These are phyloP conservation scores for Nicotiana tabacum DNA, from an alignment of 257 asterid genomes.

Conservation along the genomic window DNA sequence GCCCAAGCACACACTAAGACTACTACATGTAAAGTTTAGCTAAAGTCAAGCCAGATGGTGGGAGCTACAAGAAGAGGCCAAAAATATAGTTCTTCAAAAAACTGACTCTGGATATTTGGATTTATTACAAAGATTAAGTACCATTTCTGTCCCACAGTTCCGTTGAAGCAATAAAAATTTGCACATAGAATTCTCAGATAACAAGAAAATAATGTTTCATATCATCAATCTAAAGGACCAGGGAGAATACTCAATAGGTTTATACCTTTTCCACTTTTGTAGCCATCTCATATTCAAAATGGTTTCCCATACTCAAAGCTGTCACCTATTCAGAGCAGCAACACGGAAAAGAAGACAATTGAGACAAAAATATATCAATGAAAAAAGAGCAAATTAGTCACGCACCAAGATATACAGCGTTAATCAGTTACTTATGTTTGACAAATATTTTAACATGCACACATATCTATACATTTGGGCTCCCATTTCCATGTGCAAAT, in stretches of 20 bases:
- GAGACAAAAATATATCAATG: background rate
- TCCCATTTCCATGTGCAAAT: background rate
- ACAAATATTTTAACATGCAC: background rate
- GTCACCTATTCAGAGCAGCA: constrained; percentile 43
- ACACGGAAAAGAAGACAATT: constrained; percentile 17
- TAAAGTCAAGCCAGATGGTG: constrained; percentile 4
- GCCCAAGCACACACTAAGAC: background rate
- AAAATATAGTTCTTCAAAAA: background rate
- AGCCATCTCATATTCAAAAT: constrained; percentile 73
- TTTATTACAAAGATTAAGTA: background rate
- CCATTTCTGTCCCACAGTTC: background rate
- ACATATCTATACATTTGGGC: background rate
- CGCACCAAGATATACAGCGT: background rate
- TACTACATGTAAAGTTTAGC: background rate
- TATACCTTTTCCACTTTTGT: constrained; percentile 82
- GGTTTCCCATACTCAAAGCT: constrained; percentile 89
- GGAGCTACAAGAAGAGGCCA: background rate
- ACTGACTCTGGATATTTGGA: background rate
- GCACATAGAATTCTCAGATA: background rate
- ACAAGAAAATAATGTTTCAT: constrained; percentile 1
- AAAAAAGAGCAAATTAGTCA: background rate
- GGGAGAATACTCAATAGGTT: constrained; percentile 14
- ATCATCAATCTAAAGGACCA: constrained; percentile 12
- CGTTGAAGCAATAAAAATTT: background rate
- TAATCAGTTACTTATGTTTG: background rate